phyloP scores from a whole-genome alignment of 352 stramenopile genomes.

The Globisporangium mamillatum region DNA sequence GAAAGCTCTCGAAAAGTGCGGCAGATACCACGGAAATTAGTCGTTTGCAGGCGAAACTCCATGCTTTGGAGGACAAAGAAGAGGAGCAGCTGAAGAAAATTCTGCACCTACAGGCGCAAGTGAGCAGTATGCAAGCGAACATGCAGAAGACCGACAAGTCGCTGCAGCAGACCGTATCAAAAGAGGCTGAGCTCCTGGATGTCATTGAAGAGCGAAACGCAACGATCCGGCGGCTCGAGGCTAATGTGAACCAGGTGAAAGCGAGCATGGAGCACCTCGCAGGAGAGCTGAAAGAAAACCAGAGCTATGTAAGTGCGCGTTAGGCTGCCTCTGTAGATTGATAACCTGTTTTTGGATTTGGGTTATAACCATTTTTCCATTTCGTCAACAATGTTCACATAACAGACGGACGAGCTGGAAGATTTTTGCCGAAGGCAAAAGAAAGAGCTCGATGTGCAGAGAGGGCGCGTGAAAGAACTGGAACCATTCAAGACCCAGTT shows the following conservation, averaged over 20 bases:
- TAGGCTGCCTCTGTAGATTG: background rate
- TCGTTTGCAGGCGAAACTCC: slow-evolving; percentile 16
- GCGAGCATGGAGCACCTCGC: slow-evolving; percentile 40
- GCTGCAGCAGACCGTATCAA: slow-evolving; percentile 23
- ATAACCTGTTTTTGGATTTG: background rate
- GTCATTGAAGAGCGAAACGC: slow-evolving; percentile 26
- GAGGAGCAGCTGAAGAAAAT: slow-evolving; percentile 31
- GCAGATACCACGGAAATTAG: slow-evolving; percentile 4
- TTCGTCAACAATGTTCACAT: background rate
- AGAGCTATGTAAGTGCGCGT: slow-evolving; percentile 37
- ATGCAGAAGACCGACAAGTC: slow-evolving; percentile 18
- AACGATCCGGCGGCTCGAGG: slow-evolving; percentile 27
- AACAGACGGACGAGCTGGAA: slow-evolving; percentile 40
- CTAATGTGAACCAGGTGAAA: slow-evolving; percentile 29
- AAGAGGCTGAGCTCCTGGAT: slow-evolving; percentile 30
- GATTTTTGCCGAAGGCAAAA: slow-evolving; percentile 35
- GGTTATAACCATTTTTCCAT: background rate
- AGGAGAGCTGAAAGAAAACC: slow-evolving; percentile 46
- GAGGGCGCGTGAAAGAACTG: slow-evolving; percentile 27
- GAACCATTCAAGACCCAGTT: slow-evolving; percentile 25
- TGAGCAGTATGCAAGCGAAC: slow-evolving; percentile 25
- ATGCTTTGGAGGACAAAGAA: slow-evolving; percentile 18
- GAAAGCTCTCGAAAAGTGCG: slow-evolving; percentile 9
- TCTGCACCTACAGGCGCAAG: slow-evolving; percentile 28
- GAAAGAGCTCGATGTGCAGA: slow-evolving; percentile 31